Evolutionary conservation across 345 rosid genomes (phyloP).

Genomic region (Eucalyptus regnans): DNA sequence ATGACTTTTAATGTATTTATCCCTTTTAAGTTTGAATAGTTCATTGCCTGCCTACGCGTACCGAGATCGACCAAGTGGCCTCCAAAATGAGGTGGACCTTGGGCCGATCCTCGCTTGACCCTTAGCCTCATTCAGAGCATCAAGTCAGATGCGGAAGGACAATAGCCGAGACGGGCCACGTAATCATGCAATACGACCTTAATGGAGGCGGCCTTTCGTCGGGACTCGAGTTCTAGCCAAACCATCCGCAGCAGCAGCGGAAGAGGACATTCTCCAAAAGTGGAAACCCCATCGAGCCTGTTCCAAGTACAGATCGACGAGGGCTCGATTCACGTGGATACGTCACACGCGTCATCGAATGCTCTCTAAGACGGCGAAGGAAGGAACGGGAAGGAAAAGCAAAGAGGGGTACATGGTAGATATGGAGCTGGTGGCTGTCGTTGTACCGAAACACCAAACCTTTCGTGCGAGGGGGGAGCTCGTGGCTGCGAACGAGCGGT

Average conservation of each 20-base stretch:
- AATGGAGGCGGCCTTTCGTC: neutral
- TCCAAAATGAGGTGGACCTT: neutral
- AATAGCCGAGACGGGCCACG: neutral
- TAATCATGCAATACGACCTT: neutral
- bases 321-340: neutral
- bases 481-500: neutral
- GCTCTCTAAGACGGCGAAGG: neutral
- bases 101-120: neutral
- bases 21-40: neutral
- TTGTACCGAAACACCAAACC: neutral
- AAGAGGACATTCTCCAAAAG: neutral
- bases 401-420: neutral
- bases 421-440: neutral
- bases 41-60: neutral
- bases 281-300: neutral
- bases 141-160: neutral
- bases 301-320: neutral
- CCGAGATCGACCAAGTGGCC: neutral
- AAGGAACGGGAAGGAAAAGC: neutral
- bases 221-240: neutral
- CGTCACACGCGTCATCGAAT: neutral
- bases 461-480: neutral
- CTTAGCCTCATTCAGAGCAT: neutral
- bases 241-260: too few species aligned
- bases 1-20: accelerated